A percentile compares a stretch with the other conserved stretches of the same genome.
These are phyloP conservation scores for Suhomyces kilbournensis DNA, from an alignment of 805 yeast genomes.

Conservation along the genomic window DNA sequence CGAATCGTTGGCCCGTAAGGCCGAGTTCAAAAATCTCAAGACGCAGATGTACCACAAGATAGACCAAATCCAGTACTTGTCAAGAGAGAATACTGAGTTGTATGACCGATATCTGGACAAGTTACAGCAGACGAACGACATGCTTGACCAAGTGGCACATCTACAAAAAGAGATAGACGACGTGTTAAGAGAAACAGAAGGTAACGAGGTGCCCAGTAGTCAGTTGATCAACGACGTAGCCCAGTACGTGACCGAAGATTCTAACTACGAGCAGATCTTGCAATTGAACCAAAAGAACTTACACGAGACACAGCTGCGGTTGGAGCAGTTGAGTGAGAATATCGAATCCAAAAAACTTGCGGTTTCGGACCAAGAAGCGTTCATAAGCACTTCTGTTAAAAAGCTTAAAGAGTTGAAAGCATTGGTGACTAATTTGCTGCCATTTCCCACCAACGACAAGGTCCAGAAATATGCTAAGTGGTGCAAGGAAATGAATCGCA, in stretches of 20 bases:
- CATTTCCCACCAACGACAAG: conserved; percentile 5
- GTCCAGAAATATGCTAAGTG: conserved; percentile 19
- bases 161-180: conserved; percentile 19
- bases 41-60: conserved; percentile 25
- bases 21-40: conserved; percentile 23
- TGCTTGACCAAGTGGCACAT: conserved; percentile 20
- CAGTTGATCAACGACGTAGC: conserved; percentile 7
- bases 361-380: conserved; percentile 7
- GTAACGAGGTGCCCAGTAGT: conserved; percentile 1
- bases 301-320: not conserved
- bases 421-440: not conserved
- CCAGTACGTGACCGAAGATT: conserved; percentile 1
- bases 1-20: conserved; percentile 20
- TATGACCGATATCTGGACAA: conserved; percentile 23
- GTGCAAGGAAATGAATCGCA: conserved; percentile 22
- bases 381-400: conserved; percentile 1
- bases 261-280: not conserved
- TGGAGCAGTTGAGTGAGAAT: not conserved
- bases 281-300: not conserved
- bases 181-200: conserved; percentile 6
- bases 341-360: conserved; percentile 4
- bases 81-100: conserved; percentile 23
- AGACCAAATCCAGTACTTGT: conserved; percentile 24
- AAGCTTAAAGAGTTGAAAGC: conserved; percentile 3
- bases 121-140: conserved; percentile 21